phyloP scores from a whole-genome alignment of 371 early-diverging fungal genomes.

The Mucor irregularis region DNA sequence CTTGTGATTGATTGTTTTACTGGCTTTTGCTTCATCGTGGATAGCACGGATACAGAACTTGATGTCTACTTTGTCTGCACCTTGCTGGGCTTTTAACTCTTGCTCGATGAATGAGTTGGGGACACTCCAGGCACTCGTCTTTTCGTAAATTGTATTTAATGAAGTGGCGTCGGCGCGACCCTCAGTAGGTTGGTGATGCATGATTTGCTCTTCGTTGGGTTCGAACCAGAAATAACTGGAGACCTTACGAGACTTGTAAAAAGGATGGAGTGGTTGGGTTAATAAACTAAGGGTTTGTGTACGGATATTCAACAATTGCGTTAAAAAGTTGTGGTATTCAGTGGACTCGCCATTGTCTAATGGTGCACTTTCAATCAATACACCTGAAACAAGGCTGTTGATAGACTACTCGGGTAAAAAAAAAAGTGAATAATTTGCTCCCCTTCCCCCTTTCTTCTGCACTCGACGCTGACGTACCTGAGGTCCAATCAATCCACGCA shows the following conservation, averaged over 20 bases:
- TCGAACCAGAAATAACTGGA: constrained; percentile 70
- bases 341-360: constrained; percentile 79
- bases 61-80: constrained; percentile 38
- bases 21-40: constrained; percentile 35
- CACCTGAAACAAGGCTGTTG: constrained; percentile 69
- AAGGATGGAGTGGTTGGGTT: constrained; percentile 66
- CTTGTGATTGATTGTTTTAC: constrained; percentile 38
- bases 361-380: constrained; percentile 72
- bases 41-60: constrained; percentile 47
- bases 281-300: constrained; percentile 63
- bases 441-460: not conserved
- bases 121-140: constrained; percentile 47
- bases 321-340: constrained; percentile 74
- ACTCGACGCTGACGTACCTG: constrained; percentile 34
- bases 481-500: constrained; percentile 70
- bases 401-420: constrained; percentile 45
- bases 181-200: constrained; percentile 41
- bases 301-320: constrained; percentile 57
- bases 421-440: not conserved
- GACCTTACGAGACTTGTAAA: constrained; percentile 68
- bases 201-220: constrained; percentile 50
- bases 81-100: constrained; percentile 37
- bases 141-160: constrained; percentile 51
- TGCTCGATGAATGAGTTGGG: constrained; percentile 31
- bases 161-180: constrained; percentile 38